Evolutionary conservation across 441 rosid genomes (phyloP), one percentile per base, ranked within the genome.

Genomic region (Aquilaria agallochum): DNA sequence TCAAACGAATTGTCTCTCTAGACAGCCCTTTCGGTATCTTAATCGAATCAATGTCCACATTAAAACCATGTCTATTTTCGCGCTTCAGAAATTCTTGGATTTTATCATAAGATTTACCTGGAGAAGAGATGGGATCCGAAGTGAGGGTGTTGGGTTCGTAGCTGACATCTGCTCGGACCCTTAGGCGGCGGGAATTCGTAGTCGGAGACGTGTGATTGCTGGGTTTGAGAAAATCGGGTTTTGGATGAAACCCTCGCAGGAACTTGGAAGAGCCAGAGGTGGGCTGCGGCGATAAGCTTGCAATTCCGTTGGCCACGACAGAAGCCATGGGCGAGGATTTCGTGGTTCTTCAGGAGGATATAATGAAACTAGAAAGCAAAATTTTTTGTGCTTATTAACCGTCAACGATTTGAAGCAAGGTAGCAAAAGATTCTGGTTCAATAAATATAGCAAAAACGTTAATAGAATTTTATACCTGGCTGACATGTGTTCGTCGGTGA

Each of bases 21-120:
- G 91, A 78, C 51, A 95, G 90, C n/a, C 97, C 99, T 68, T 88
- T 95, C 0, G 92, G 95, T 66, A 95, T 95, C 8, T 96, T 42
- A 69, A 76, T 72, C 2, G 97, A 91, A 47, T 91, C 96, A 62
- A 91, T 83, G 33, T 95, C 95, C 52, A 80, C 50, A 20, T 50
- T 70, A 76, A 91, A 94, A 11, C 97, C 96, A 45, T 85, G 57
- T 78, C 87, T 91, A 59, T 94, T 96, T 9, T 78, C 86, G 51
- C 80, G 87, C 4, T 79, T 79, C 20, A 91, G 87, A 65, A 87
- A 76, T 63, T 91, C 83, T 11, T 76, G 77, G 55, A 94, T 83
- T 64, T 87, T 86, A 47, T 82, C 87, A 20, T 82, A 85, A 0
- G 74, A 57, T 7, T 70, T 85, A 89, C 91, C 93, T 79, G 78